Percentiles rank a stretch among this genome's conserved stretches.
Evolutionary conservation across 2,329 filamentous ascomycete genomes (phyloP).

Genomic region (Colletotrichum tofieldiae): DNA sequence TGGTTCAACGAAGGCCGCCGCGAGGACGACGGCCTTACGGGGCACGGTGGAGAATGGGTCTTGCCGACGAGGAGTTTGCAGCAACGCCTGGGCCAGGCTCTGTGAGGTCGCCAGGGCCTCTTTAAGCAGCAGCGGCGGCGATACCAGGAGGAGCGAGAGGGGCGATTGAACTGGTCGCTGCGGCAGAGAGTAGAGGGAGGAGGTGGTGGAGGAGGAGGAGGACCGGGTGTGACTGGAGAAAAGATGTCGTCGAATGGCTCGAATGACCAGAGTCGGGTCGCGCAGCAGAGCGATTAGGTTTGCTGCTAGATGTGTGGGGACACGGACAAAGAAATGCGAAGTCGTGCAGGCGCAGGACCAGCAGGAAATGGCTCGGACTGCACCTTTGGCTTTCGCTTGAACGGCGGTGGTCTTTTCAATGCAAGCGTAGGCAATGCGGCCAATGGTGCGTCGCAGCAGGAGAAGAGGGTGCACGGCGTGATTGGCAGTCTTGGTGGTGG

Average conservation of each 20-base stretch:
- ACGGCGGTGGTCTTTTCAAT: conserved; percentile 22
- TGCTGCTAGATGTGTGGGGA: conserved; percentile 36
- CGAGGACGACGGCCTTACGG: conserved; percentile 63
- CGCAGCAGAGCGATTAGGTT: conserved; percentile 36
- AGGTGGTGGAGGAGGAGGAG: background rate
- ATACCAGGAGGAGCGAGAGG: background rate
- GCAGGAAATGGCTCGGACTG: conserved; percentile 30
- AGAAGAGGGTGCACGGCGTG: conserved; percentile 13
- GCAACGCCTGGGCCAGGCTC: conserved; percentile 32
- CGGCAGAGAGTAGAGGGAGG: conserved; percentile 6
- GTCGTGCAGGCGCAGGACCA: conserved; percentile 1
- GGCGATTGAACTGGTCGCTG: conserved; percentile 11
- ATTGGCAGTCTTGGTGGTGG: background rate
- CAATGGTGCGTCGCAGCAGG: conserved; percentile 14
- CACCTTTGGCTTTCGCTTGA: conserved; percentile 31
- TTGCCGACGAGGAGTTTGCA: conserved; percentile 37
- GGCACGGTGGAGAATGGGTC: conserved; percentile 36
- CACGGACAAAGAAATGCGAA: conserved; percentile 39
- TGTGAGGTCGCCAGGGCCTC: conserved; percentile 40
- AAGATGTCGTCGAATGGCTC: conserved; percentile 14
- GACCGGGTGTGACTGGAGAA: conserved; percentile 17
- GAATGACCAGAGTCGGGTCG: conserved; percentile 16
- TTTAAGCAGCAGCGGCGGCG: conserved; percentile 21
- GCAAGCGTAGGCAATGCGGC: conserved; percentile 34
- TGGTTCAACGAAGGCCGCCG: conserved; percentile 58